These are phyloP conservation scores for Fagopyrum tataricum DNA, from an alignment of 148 eudicot genomes.

Conservation along the genomic window DNA sequence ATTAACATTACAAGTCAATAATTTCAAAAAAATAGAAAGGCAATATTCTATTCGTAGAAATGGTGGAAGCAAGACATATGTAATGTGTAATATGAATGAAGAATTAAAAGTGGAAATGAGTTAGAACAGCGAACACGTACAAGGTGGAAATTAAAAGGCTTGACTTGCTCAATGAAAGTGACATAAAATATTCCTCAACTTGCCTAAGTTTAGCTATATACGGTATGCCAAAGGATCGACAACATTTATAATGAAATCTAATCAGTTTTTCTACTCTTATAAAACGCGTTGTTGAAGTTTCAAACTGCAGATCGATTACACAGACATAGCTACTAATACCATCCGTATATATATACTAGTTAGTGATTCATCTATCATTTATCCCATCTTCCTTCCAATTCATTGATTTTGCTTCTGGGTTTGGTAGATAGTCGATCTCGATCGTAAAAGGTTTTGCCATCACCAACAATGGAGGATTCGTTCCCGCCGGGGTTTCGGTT, in stretches of 20 bases:
- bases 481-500: constrained; percentile 28
- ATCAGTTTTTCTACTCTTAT: neutral
- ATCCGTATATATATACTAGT: neutral
- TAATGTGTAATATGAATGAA: no score
- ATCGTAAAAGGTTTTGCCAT: neutral
- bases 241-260: neutral
- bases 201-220: neutral
- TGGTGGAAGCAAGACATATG: no score
- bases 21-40: no score
- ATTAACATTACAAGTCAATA: no score
- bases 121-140: neutral
- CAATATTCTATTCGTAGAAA: no score
- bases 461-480: constrained; percentile 14
- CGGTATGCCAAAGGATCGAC: neutral
- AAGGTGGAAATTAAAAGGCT: constrained; percentile 1
- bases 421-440: neutral
- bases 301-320: no score
- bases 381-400: neutral
- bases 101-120: no score
- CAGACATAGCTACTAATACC: neutral
- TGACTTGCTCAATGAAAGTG: constrained; percentile 7
- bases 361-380: neutral
- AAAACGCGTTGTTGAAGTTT: constrained; percentile 12
- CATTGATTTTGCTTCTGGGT: neutral
- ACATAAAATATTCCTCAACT: neutral